phyloP scores from a whole-genome alignment of 192 early-diverging fungal genomes.

The Umbelopsis sp. region DNA sequence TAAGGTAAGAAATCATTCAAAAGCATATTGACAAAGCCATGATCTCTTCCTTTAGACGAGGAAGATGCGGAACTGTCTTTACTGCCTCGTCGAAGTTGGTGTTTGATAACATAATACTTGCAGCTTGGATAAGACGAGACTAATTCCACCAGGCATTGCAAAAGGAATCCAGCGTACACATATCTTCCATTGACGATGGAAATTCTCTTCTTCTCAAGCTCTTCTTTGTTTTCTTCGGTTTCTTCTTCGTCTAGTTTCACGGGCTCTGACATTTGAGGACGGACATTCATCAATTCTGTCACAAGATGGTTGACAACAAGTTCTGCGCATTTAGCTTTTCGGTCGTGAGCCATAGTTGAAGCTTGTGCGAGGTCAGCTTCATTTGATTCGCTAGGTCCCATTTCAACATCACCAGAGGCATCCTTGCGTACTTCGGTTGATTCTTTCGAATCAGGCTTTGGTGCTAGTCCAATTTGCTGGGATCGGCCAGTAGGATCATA shows the following conservation, averaged over 20 bases:
- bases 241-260: slow-evolving; percentile 30
- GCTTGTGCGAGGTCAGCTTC: not conserved
- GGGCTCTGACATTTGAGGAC: not conserved
- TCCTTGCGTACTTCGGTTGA: slow-evolving; percentile 22
- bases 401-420: slow-evolving; percentile 23
- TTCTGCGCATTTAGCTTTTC: slow-evolving; percentile 5
- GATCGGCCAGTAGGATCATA: slow-evolving; percentile 65
- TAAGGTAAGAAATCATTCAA: slow-evolving; percentile 71
- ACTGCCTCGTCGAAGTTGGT: slow-evolving; percentile 46
- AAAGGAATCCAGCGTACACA: slow-evolving; percentile 72
- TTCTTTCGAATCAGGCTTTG: slow-evolving; percentile 20
- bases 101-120: slow-evolving; percentile 70
- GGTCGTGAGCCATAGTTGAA: not conserved
- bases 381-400: not conserved
- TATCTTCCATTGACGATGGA: slow-evolving; percentile 30
- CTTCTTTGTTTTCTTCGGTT: slow-evolving; percentile 26
- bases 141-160: slow-evolving; percentile 88
- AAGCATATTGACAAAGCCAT: slow-evolving; percentile 59
- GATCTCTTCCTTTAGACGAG: slow-evolving; percentile 33
- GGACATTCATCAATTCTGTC: slow-evolving; percentile 25
- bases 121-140: slow-evolving; percentile 83
- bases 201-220: slow-evolving; percentile 18
- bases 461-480: slow-evolving; percentile 58
- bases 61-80: slow-evolving; percentile 41
- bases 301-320: slow-evolving; percentile 31